Evolutionary conservation across 306 rosid species (phyloP), one percentile per base, ranked within the genome.

Genomic region (Rubus idaeus): DNA sequence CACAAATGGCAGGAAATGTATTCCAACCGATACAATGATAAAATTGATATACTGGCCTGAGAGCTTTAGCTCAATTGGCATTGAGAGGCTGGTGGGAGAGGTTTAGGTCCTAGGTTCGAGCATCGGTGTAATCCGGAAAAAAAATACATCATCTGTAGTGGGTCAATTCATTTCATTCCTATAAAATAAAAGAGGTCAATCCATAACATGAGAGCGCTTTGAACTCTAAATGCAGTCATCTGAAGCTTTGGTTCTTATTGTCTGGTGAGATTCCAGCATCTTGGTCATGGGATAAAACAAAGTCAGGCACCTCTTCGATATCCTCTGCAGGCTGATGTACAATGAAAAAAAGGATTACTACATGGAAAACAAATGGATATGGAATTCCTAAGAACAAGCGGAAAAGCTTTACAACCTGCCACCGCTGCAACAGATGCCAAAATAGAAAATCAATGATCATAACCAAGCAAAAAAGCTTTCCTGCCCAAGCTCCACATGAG

Each of bases 401-500:
- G 51, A 84, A 55, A 75, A 84, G 71, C 37, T 61, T 9, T 12
- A 62, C 23, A 73, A 94, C 93, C 91, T 90, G 88, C 90, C 87
- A 91, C 23, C 84, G 46, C 83, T 94, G 88, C 88, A 91, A 71
- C 66, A 90, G 81, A 76, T 79, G 87, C 97, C 96, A 91, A 20
- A 94, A 75, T 80, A 91, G 62, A 83, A 86, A 94, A 69, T 91
- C 97, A 58, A 94, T 85, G 47, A 90, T 80, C 98, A 94, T 90
- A 70, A 87, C 96, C 86, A 94, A 83, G 87, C 94, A 90, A 85
- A 91, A 91, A 70, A 91, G 87, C 85, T 94, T 91, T 72, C 97
- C 97, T 8, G 93, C 98, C 93, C 96, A 94, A 6, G 93, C 76
- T 81, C 98, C 98, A 78, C 96, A 90, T 1, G 81, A 83, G 77